Evolutionary conservation across 768 basidiomycete genomes (phyloP).

Genomic region (Mycena albidolilacea): DNA sequence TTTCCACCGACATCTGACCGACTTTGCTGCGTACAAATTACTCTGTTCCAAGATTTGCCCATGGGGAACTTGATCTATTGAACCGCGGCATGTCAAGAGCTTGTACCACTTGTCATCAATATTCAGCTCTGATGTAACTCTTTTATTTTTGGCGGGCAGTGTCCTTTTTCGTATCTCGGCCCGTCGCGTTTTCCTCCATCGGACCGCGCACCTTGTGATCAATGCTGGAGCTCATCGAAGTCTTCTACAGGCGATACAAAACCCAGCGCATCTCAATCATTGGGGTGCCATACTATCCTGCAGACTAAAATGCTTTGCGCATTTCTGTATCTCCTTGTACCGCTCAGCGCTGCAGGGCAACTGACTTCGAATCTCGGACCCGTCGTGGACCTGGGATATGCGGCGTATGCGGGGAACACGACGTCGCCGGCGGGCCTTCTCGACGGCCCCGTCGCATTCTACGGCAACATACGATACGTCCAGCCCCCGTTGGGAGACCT

Average conservation of each 20-base stretch:
- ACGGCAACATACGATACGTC: conserved; percentile 52
- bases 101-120: too few species aligned
- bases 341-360: not conserved
- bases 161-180: not conserved
- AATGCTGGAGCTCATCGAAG: not conserved
- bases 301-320: conserved; percentile 7
- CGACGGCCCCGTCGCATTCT: conserved; percentile 58
- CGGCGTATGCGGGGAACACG: conserved; percentile 57
- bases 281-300: not conserved
- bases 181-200: not conserved
- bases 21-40: too few species aligned
- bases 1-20: too few species aligned
- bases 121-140: too few species aligned
- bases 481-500: conserved; percentile 52
- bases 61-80: too few species aligned
- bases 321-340: not conserved
- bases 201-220: conserved; percentile 21
- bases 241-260: not conserved
- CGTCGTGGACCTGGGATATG: conserved; percentile 59
- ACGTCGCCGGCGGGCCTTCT: conserved; percentile 53
- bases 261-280: not conserved
- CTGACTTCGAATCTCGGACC: conserved; percentile 49
- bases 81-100: too few species aligned
- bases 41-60: too few species aligned
- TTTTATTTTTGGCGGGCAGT: too few species aligned